Conservation (phyloP, 2,329 filamentous ascomycete genomes). For the Aspergillus oerlinghausenensis region DNA sequence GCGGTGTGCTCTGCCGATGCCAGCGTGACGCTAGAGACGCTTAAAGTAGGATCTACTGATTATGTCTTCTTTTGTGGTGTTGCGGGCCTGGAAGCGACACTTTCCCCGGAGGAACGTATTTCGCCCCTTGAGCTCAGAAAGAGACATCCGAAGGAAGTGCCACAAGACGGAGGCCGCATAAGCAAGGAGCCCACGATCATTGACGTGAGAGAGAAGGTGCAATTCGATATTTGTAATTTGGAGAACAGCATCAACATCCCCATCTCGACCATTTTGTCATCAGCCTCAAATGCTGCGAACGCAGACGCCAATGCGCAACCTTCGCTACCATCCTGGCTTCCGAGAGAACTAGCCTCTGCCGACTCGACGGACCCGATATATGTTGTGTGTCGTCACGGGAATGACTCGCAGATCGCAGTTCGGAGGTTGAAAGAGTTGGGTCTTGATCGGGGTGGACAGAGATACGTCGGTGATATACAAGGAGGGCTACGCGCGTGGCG, state of each 20-base stretch:
- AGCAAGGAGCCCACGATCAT: conserved; percentile 56
- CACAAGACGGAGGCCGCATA: conserved; percentile 3
- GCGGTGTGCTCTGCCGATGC: conserved; percentile 67
- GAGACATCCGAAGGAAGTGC: conserved; percentile 4
- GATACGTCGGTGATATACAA: conserved; percentile 38
- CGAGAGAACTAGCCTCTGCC: conserved; percentile 17
- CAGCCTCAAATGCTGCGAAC: conserved; percentile 1
- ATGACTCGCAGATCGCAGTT: conserved; percentile 46
- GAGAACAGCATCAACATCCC: conserved; percentile 64
- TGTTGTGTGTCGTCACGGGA: conserved; percentile 46
- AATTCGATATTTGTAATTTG: conserved; percentile 76
- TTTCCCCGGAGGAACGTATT: conserved; percentile 64
- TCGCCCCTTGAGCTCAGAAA: conserved; percentile 57
- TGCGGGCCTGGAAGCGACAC: conserved; percentile 49
- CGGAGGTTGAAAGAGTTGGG: conserved; percentile 38
- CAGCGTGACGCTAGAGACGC: conserved; percentile 58
- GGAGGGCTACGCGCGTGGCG: conserved; percentile 43
- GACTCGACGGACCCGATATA: conserved; percentile 33
- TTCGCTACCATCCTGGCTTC: conserved; percentile 25
- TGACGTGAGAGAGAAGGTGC: conserved; percentile 79
- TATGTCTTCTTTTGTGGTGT: conserved; percentile 84
- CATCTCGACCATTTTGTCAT: conserved; percentile 37
- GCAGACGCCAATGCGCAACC: neutral
- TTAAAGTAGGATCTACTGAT: conserved; percentile 66
- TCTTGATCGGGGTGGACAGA: conserved; percentile 28